Evolutionary conservation across 352 stramenopile genomes (phyloP).

Genomic region (Globisporangium cederbergense): DNA sequence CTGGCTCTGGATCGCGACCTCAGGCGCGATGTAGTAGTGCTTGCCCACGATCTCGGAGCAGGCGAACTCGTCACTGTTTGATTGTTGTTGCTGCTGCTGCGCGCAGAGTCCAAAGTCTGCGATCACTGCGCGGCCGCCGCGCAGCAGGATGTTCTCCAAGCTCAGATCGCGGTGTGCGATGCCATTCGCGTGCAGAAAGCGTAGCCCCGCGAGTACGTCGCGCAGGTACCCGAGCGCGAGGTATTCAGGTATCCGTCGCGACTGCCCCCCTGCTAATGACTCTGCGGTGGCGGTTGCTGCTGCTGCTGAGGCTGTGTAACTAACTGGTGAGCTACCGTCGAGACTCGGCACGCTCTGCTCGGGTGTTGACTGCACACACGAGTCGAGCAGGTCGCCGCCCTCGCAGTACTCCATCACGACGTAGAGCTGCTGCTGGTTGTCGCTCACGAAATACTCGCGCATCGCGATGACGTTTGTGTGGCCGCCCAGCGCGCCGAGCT

Average conservation of each 20-base stretch:
- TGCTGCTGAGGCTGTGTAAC: conserved; percentile 7
- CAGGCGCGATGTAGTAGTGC: conserved; percentile 97
- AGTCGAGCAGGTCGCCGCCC: conserved; percentile 67
- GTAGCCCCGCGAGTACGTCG: conserved; percentile 65
- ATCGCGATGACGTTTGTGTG: conserved; percentile 74
- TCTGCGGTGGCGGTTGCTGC: background rate
- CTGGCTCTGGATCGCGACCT: conserved; percentile 72
- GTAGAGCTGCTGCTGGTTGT: conserved; percentile 42
- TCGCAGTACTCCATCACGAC: conserved; percentile 81
- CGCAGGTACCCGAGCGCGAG: conserved; percentile 52
- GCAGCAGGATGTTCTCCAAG: conserved; percentile 96
- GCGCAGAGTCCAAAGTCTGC: conserved; percentile 70
- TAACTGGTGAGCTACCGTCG: conserved; percentile 5
- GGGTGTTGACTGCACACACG: conserved; percentile 26
- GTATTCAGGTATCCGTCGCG: conserved; percentile 34
- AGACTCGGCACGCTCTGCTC: conserved; percentile 4
- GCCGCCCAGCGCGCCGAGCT: conserved; percentile 44
- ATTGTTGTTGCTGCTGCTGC: conserved; percentile 53
- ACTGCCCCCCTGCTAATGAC: conserved; percentile 1
- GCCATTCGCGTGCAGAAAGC: conserved; percentile 62
- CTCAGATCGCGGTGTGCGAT: conserved; percentile 94
- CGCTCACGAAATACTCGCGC: conserved; percentile 61
- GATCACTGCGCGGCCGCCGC: conserved; percentile 50
- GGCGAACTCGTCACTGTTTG: conserved; percentile 31
- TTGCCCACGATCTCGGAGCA: conserved; percentile 85